phyloP scores from a whole-genome alignment of 306 rosid species.

The Trichosanthes truncata region DNA sequence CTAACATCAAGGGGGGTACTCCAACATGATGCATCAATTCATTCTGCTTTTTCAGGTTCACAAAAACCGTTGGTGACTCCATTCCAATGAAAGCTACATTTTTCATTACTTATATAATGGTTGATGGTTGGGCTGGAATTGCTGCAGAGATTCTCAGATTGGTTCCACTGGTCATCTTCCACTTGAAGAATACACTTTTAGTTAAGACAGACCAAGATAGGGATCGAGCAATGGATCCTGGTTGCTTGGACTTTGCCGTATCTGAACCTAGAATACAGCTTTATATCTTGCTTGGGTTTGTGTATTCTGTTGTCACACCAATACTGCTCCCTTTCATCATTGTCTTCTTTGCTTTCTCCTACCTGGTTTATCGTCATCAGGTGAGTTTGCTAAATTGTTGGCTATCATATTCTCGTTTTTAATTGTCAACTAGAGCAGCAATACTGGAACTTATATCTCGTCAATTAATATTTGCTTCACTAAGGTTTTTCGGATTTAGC shows the following conservation, averaged over 20 bases:
- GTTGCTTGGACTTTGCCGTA: conserved; percentile 50
- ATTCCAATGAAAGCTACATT: conserved; percentile 95
- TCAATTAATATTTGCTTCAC: conserved; percentile 1
- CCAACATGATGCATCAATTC: conserved; percentile 15
- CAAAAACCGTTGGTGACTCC: conserved; percentile 67
- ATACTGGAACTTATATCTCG: not conserved
- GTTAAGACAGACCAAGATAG: conserved; percentile 81
- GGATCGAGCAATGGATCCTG: conserved; percentile 77
- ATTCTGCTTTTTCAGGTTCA: conserved; percentile 42
- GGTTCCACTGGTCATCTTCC: conserved; percentile 48
- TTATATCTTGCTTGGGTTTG: conserved; percentile 76
- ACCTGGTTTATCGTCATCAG: conserved; percentile 81
- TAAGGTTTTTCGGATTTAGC: not conserved
- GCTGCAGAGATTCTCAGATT: conserved; percentile 78
- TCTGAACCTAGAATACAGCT: conserved; percentile 84
- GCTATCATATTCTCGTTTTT: not conserved
- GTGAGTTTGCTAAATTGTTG: conserved; percentile 21
- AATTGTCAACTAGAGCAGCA: not conserved
- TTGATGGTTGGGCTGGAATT: conserved; percentile 93
- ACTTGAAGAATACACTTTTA: conserved; percentile 73
- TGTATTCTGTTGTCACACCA: conserved; percentile 80
- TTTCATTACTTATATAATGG: conserved; percentile 87
- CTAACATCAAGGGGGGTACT: not conserved
- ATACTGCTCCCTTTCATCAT: conserved; percentile 76
- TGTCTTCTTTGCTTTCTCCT: conserved; percentile 74